Conservation (phyloP, 306 rosid species). For the Neltuma alba region DNA sequence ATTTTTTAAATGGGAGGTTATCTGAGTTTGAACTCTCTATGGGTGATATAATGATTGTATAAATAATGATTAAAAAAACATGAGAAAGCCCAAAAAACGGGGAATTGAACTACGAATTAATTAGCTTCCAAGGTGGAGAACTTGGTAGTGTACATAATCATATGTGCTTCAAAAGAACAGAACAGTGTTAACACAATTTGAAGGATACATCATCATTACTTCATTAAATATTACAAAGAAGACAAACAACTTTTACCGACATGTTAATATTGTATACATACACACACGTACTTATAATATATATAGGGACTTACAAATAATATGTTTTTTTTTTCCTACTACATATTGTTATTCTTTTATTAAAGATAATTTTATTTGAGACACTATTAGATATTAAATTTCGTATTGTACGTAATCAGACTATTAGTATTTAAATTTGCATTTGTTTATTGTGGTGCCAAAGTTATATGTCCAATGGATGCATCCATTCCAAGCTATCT, state of each 20-base stretch:
- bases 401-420: too few species aligned
- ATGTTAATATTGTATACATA: neutral
- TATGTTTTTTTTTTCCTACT: too few species aligned
- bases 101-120: neutral
- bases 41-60: too few species aligned
- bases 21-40: too few species aligned
- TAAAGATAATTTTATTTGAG: too few species aligned
- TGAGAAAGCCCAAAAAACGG: neutral
- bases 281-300: too few species aligned
- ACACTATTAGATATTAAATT: too few species aligned
- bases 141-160: constrained; percentile 32
- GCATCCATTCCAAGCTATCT: constrained; percentile 10
- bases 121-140: neutral
- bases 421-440: neutral
- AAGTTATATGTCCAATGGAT: constrained; percentile 22
- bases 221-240: constrained; percentile 20
- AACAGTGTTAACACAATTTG: constrained; percentile 26
- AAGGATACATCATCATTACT: constrained; percentile 14
- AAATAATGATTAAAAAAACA: too few species aligned
- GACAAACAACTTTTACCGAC: constrained; percentile 25
- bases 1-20: too few species aligned
- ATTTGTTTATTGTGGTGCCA: constrained; percentile 24
- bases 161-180: constrained; percentile 39
- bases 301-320: neutral
- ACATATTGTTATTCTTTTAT: too few species aligned